These are phyloP conservation scores for Kewa caespitosa DNA, from an alignment of 179 eudicot genomes.

Conservation along the genomic window DNA sequence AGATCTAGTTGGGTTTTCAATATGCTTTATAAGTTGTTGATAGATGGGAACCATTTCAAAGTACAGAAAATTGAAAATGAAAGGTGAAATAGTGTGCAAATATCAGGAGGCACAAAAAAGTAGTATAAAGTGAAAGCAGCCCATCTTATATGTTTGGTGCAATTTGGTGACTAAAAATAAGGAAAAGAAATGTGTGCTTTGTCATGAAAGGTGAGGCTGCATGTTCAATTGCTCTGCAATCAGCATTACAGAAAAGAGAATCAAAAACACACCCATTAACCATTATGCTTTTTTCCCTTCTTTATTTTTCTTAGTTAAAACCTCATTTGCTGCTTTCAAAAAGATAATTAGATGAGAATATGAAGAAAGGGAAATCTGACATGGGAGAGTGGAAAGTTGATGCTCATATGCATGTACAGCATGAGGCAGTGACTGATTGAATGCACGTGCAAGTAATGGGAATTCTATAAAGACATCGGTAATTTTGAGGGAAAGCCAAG, in stretches of 20 bases:
- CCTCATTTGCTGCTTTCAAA: constrained; percentile 1
- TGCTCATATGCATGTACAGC: constrained; percentile 25
- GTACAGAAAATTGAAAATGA: constrained; percentile 23
- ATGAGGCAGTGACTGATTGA: constrained; percentile 18
- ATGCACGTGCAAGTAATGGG: constrained; percentile 20
- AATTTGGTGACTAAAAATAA: constrained; percentile 21
- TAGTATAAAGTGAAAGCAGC: constrained; percentile 29
- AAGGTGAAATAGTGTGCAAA: constrained; percentile 8
- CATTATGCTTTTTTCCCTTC: neutral
- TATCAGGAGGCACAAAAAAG: neutral
- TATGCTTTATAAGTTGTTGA: constrained; percentile 12
- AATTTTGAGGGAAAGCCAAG: neutral
- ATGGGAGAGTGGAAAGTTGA: constrained; percentile 21
- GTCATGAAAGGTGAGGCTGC: constrained; percentile 40
- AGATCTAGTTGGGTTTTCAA: constrained; percentile 27
- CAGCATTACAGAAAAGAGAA: constrained; percentile 22
- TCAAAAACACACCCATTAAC: constrained; percentile 16
- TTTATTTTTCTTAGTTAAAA: neutral
- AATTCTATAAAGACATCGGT: constrained; percentile 11
- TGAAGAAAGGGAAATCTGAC: constrained; percentile 12
- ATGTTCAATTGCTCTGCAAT: constrained; percentile 32
- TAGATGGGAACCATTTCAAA: constrained; percentile 6
- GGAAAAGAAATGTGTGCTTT: constrained; percentile 40
- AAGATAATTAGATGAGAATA: constrained; percentile 21
- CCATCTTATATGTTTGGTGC: constrained; percentile 23